phyloP scores from a whole-genome alignment of 164 flowering plant genomes.

The Magnolia changhungtana region DNA sequence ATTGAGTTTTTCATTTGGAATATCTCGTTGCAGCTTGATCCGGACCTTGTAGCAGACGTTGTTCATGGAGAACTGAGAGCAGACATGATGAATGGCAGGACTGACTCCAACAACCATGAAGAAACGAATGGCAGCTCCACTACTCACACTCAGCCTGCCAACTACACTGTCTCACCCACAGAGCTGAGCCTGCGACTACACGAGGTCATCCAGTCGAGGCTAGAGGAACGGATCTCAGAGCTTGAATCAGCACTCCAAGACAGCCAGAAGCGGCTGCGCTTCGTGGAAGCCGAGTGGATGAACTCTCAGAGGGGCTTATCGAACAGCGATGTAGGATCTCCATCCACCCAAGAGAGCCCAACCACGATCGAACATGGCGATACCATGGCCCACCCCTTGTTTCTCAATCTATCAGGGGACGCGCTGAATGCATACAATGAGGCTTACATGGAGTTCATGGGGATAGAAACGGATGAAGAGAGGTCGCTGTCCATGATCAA shows the following conservation, averaged over 20 bases:
- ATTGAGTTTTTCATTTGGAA: neutral
- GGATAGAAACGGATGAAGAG: slow-evolving; percentile 34
- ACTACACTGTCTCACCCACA: slow-evolving; percentile 66
- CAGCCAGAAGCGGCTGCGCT: slow-evolving; percentile 42
- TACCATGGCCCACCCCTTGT: slow-evolving; percentile 31
- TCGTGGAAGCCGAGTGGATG: slow-evolving; percentile 32
- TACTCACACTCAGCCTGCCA: slow-evolving; percentile 27
- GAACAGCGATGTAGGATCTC: slow-evolving; percentile 24
- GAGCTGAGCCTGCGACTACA: slow-evolving; percentile 77
- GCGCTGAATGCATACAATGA: slow-evolving; percentile 66
- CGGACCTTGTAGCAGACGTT: slow-evolving; percentile 46
- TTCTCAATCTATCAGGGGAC: slow-evolving; percentile 55
- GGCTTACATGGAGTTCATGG: slow-evolving; percentile 45
- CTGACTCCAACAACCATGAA: slow-evolving; percentile 24
- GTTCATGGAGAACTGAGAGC: slow-evolving; percentile 60
- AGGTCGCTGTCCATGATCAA: slow-evolving; percentile 12
- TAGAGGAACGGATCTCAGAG: slow-evolving; percentile 67
- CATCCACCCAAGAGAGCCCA: slow-evolving; percentile 26
- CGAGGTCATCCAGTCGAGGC: slow-evolving; percentile 68
- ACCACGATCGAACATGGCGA: slow-evolving; percentile 15
- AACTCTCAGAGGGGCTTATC: slow-evolving; percentile 27
- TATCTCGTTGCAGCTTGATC: slow-evolving; percentile 47
- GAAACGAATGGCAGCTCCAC: slow-evolving; percentile 39
- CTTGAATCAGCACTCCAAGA: slow-evolving; percentile 67
- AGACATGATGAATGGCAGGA: slow-evolving; percentile 25